These are phyloP conservation scores for Bassia scoparia DNA, from an alignment of 148 eudicot genomes.

Conservation along the genomic window DNA sequence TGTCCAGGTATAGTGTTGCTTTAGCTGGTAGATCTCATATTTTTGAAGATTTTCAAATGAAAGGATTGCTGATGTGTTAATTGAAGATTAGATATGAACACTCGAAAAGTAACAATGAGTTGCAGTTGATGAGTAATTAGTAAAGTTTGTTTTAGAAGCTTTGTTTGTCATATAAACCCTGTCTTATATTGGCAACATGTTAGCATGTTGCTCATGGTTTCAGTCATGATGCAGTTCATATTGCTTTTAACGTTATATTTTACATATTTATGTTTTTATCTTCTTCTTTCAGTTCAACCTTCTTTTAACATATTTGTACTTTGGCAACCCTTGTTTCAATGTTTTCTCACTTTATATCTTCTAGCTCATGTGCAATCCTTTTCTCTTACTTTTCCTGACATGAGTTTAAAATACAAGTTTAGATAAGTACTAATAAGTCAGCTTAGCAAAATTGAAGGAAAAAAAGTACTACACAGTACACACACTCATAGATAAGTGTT, in stretches of 20 bases:
- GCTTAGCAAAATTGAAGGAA: no score
- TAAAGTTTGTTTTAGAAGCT: neutral
- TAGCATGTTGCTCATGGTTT: neutral
- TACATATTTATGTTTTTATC: no score
- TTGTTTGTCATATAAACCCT: neutral
- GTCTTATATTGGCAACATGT: neutral
- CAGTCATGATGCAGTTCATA: neutral
- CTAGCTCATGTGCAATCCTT: no score
- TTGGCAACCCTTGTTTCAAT: no score
- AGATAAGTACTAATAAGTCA: no score
- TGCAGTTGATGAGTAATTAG: neutral
- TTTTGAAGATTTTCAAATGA: neutral
- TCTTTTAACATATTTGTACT: no score
- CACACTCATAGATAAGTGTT: no score
- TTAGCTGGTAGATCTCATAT: neutral
- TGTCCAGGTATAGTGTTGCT: slow-evolving; percentile 64
- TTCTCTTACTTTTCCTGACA: no score
- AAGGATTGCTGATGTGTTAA: neutral
- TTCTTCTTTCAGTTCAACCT: no score
- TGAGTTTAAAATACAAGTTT: no score
- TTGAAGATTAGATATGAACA: neutral
- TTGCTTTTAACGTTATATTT: neutral
- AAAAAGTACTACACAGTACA: no score
- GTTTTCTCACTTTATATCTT: no score
- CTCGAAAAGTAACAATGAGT: neutral